phyloP scores from a whole-genome alignment of 345 rosid species.

The Triadica sebifera region DNA sequence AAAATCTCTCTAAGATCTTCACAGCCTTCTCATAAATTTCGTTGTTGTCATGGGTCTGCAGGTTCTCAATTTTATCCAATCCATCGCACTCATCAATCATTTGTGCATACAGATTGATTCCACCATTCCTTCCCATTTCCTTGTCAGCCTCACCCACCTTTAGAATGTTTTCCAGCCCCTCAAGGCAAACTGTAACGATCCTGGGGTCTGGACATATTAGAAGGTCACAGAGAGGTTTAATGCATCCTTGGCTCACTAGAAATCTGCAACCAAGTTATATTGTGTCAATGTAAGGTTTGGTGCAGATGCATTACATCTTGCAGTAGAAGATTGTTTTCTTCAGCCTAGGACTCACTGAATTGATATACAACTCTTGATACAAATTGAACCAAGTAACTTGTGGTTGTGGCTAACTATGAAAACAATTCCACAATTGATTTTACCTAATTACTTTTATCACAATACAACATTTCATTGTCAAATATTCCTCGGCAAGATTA shows the following conservation, averaged over 20 bases:
- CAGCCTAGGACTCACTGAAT: neutral
- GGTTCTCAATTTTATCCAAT: conserved; percentile 70
- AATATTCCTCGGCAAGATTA: neutral
- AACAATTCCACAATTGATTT: neutral
- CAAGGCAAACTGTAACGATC: conserved; percentile 82
- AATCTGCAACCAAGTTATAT: conserved; percentile 36
- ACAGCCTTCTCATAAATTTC: conserved; percentile 83
- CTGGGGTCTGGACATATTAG: conserved; percentile 76
- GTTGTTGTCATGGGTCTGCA: conserved; percentile 76
- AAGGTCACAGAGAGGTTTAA: conserved; percentile 83
- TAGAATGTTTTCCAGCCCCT: conserved; percentile 78
- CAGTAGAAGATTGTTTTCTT: neutral
- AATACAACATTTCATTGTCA: neutral
- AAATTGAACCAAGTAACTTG: neutral
- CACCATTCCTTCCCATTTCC: conserved; percentile 51
- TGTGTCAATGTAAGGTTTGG: neutral
- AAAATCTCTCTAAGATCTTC: conserved; percentile 72
- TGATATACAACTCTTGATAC: neutral
- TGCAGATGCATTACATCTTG: neutral
- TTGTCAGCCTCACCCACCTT: conserved; percentile 81
- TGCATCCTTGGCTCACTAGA: conserved; percentile 71
- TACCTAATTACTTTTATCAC: neutral
- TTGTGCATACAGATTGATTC: conserved; percentile 59
- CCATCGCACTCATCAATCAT: conserved; percentile 77
- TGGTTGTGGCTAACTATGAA: neutral